Evolutionary conservation across 768 basidiomycete species (phyloP).

Genomic region (Hortiboletus campestris): DNA sequence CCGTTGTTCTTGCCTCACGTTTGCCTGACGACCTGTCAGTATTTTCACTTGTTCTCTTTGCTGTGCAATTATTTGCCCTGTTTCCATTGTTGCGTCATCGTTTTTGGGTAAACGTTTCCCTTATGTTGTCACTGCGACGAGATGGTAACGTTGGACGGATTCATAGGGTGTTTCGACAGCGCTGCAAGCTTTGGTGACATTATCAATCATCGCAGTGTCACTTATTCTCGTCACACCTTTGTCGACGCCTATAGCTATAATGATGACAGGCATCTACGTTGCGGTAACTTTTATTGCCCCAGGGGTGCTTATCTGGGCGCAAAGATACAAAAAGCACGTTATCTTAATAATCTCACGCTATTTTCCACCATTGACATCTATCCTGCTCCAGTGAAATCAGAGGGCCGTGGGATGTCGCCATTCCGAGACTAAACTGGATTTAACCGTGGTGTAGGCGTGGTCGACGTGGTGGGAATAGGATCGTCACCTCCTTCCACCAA

Average conservation of each 20-base stretch:
- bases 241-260: slow-evolving; percentile 51
- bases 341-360: slow-evolving; percentile 5
- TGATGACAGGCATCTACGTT: slow-evolving; percentile 49
- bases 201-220: slow-evolving; percentile 47
- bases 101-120: slow-evolving; percentile 51
- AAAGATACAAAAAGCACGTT: slow-evolving; percentile 82
- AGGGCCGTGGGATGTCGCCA: slow-evolving; percentile 88
- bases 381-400: slow-evolving; percentile 70
- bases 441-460: slow-evolving; percentile 25
- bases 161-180: slow-evolving; percentile 46
- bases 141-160: slow-evolving; percentile 12
- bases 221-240: slow-evolving; percentile 51
- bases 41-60: slow-evolving; percentile 84
- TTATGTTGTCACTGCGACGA: slow-evolving; percentile 10
- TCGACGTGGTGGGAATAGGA: slow-evolving; percentile 26
- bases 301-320: slow-evolving; percentile 76
- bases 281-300: slow-evolving; percentile 74
- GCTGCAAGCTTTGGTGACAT: slow-evolving; percentile 54
- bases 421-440: slow-evolving; percentile 60
- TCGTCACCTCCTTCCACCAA: slow-evolving; percentile 26
- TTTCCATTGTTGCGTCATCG: slow-evolving; percentile 78
- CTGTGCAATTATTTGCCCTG: slow-evolving; percentile 79
- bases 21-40: slow-evolving; percentile 80
- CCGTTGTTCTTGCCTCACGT: slow-evolving; percentile 90
- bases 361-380: slow-evolving; percentile 13